phyloP scores from a whole-genome alignment of 805 yeast genomes.

The Cyberlindnera sargentensis region DNA sequence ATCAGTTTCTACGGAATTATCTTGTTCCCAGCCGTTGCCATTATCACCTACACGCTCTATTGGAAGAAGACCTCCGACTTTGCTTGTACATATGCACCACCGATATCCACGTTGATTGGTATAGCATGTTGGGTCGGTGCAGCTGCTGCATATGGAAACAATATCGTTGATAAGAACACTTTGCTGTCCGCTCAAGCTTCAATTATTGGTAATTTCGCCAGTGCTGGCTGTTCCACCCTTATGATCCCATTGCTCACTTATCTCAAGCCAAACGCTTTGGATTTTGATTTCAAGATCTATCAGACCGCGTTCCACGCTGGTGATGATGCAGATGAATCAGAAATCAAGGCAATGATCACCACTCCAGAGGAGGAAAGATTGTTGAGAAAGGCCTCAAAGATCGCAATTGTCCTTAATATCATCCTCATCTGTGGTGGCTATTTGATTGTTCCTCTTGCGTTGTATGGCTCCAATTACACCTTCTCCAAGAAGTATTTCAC shows the following conservation, averaged over 20 bases:
- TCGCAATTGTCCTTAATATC: slow-evolving; percentile 34
- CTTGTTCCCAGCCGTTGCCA: slow-evolving; percentile 30
- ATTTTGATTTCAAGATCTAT: slow-evolving; percentile 20
- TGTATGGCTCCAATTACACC: slow-evolving; percentile 29
- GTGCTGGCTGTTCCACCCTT: slow-evolving; percentile 24
- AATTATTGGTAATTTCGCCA: slow-evolving; percentile 17
- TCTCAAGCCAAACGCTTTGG: slow-evolving; percentile 21
- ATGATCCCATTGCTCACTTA: slow-evolving; percentile 25
- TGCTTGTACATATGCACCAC: slow-evolving; percentile 20
- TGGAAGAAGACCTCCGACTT: slow-evolving; percentile 18
- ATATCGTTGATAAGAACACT: slow-evolving; percentile 13
- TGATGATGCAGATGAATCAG: slow-evolving; percentile 30
- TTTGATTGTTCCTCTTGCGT: slow-evolving; percentile 26
- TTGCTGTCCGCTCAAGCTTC: slow-evolving; percentile 13
- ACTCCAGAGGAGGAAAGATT: slow-evolving; percentile 16
- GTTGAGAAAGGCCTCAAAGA: slow-evolving; percentile 30
- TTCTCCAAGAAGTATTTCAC: slow-evolving; percentile 31
- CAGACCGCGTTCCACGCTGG: slow-evolving; percentile 23
- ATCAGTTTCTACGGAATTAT: slow-evolving; percentile 33
- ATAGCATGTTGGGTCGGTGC: slow-evolving; percentile 22
- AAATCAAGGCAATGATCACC: slow-evolving; percentile 22
- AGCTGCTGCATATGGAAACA: slow-evolving; percentile 17
- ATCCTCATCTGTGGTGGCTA: slow-evolving; percentile 26
- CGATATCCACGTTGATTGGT: slow-evolving; percentile 20
- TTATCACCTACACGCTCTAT: slow-evolving; percentile 29